Conservation (phyloP, 1,284 basidiomycete genomes). For the Sanguinoderma infundibulare region DNA sequence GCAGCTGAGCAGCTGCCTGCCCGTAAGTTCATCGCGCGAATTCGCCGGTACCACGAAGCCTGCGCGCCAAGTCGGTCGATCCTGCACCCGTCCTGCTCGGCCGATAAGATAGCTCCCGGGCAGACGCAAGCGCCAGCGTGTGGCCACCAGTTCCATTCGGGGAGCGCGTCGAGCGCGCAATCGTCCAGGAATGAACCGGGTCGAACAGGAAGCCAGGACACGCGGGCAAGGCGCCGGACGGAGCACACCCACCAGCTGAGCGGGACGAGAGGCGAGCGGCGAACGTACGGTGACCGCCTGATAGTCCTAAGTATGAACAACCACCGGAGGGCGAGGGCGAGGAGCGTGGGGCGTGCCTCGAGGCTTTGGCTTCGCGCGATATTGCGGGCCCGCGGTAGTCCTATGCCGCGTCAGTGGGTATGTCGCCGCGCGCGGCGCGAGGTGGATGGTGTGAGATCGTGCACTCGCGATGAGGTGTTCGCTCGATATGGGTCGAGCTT, state of each 20-base stretch:
- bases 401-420: background rate
- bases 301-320: background rate
- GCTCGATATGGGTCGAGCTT: constrained; percentile 11
- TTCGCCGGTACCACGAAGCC: background rate
- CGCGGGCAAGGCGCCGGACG: constrained; percentile 16
- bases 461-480: background rate
- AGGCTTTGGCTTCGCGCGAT: background rate
- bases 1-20: background rate
- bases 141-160: constrained; percentile 5
- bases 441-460: background rate
- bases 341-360: background rate
- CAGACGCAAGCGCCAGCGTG: constrained; percentile 6
- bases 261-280: no score
- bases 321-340: background rate
- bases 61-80: background rate
- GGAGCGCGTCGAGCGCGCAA: constrained; percentile 7
- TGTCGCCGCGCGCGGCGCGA: background rate
- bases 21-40: background rate
- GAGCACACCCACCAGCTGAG: background rate
- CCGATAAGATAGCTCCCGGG: constrained; percentile 21
- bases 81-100: background rate
- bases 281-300: background rate
- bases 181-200: constrained; percentile 11
- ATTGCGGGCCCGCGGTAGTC: background rate
- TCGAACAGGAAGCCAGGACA: constrained; percentile 19